phyloP scores from a whole-genome alignment of 2,329 filamentous ascomycete species.

The Ascomycota sp. region DNA sequence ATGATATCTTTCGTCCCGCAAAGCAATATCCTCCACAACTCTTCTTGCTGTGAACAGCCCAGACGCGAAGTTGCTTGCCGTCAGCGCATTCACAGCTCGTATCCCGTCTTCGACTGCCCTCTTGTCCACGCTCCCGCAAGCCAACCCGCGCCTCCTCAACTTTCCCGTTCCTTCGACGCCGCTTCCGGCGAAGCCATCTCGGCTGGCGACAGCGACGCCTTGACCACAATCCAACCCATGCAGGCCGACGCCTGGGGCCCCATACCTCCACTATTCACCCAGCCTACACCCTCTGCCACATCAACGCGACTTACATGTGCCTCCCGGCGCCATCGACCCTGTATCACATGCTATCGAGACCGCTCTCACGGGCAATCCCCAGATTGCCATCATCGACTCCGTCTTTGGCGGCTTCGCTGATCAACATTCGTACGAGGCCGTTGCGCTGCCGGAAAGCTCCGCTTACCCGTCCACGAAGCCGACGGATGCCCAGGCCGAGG shows the following conservation, averaged over 20 bases:
- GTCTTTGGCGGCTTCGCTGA: slow-evolving; percentile 24
- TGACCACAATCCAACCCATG: slow-evolving; percentile 11
- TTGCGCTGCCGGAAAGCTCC: no score
- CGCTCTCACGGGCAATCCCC: slow-evolving; percentile 30
- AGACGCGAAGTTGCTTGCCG: no score
- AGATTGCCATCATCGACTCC: slow-evolving; percentile 33
- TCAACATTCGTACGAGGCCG: slow-evolving; percentile 14
- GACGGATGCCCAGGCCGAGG: slow-evolving; percentile 20
- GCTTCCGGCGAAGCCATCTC: no score
- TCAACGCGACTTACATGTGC: slow-evolving; percentile 40
- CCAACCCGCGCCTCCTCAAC: no score
- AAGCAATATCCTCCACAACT: no score
- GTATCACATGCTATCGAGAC: no score
- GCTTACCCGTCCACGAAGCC: slow-evolving; percentile 25
- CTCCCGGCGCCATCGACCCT: no score
- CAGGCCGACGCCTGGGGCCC: slow-evolving; percentile 21
- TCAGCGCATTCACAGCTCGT: no score
- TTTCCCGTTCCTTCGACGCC: background rate
- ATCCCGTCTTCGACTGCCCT: no score
- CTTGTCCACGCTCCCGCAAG: no score
- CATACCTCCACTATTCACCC: slow-evolving; percentile 16
- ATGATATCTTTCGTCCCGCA: no score
- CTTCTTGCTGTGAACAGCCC: no score
- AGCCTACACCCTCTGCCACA: slow-evolving; percentile 23
- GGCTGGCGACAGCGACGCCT: background rate